Evolutionary conservation across 2,329 filamentous ascomycete species (phyloP).

Genomic region (Cladobotryum protrusum): DNA sequence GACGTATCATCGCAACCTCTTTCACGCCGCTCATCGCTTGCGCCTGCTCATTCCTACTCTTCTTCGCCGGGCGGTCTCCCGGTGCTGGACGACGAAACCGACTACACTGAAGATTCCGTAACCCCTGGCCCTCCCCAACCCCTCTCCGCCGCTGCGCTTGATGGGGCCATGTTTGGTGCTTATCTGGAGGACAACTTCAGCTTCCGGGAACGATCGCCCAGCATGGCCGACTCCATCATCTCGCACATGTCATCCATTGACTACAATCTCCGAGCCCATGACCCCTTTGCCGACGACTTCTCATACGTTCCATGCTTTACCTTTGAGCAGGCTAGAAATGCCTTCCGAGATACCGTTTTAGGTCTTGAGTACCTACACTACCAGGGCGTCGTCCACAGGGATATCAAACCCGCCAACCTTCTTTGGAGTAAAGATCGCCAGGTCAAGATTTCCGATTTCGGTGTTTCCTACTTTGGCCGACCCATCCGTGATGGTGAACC

Average conservation of each 20-base stretch:
- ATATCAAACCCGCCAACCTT: conserved; percentile 86
- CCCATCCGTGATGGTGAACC: conserved; percentile 77
- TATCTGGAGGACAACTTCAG: conserved; percentile 50
- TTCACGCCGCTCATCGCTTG: conserved; percentile 38
- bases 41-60: conserved; percentile 44
- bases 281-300: conserved; percentile 76
- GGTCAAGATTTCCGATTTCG: conserved; percentile 98
- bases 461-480: conserved; percentile 92
- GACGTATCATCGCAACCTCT: conserved; percentile 33
- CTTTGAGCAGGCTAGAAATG: conserved; percentile 70
- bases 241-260: conserved; percentile 63
- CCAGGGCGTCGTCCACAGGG: conserved; percentile 75
- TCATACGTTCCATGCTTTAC: conserved; percentile 93
- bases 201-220: conserved; percentile 64
- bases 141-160: conserved; percentile 54
- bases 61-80: conserved; percentile 28
- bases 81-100: conserved; percentile 30
- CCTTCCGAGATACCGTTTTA: conserved; percentile 87
- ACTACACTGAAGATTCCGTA: conserved; percentile 47
- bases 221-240: conserved; percentile 71
- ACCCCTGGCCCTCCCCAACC: conserved; percentile 47
- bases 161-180: conserved; percentile 71
- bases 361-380: conserved; percentile 91
- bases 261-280: conserved; percentile 51
- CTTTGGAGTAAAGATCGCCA: conserved; percentile 78